Conservation (phyloP, 75 land plant species). For the Pinus taeda region DNA sequence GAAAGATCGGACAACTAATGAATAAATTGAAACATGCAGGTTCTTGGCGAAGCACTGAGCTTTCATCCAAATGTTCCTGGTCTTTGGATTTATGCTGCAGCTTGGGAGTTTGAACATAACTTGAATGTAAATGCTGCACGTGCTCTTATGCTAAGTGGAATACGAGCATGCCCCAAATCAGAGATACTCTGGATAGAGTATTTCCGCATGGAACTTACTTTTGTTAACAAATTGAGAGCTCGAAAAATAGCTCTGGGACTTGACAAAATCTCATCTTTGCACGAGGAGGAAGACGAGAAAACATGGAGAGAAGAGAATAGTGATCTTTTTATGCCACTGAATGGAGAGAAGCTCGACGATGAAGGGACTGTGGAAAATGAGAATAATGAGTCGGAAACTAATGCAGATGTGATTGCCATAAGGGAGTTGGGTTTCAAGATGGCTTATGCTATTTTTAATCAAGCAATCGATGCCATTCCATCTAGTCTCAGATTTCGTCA, state of each 20-base stretch:
- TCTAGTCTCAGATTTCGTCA: constrained; percentile 57
- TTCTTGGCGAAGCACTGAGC: constrained; percentile 58
- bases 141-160: constrained; percentile 81
- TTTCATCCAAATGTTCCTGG: constrained; percentile 89
- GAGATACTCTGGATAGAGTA: constrained; percentile 94
- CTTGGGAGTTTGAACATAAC: constrained; percentile 94
- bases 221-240: constrained; percentile 78
- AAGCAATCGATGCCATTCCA: constrained; percentile 71
- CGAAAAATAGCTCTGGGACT: constrained; percentile 60
- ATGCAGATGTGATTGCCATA: constrained; percentile 24
- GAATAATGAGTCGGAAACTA: constrained; percentile 15
- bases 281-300: constrained; percentile 21
- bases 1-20: background rate
- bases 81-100: constrained; percentile 95
- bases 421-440: constrained; percentile 48
- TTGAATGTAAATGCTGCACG: constrained; percentile 80
- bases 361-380: constrained; percentile 13
- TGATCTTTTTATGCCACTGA: constrained; percentile 45
- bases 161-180: constrained; percentile 78
- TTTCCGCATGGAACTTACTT: constrained; percentile 94
- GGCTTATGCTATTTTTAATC: constrained; percentile 52
- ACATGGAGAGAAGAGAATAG: constrained; percentile 47
- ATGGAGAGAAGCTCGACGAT: constrained; percentile 18
- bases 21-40: constrained; percentile 41
- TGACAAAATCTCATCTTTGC: constrained; percentile 25